A percentile compares a stretch with the other conserved stretches of the same genome.
phyloP scores from a whole-genome alignment of 2,329 filamentous ascomycete species.

The Metarhizium rileyi region DNA sequence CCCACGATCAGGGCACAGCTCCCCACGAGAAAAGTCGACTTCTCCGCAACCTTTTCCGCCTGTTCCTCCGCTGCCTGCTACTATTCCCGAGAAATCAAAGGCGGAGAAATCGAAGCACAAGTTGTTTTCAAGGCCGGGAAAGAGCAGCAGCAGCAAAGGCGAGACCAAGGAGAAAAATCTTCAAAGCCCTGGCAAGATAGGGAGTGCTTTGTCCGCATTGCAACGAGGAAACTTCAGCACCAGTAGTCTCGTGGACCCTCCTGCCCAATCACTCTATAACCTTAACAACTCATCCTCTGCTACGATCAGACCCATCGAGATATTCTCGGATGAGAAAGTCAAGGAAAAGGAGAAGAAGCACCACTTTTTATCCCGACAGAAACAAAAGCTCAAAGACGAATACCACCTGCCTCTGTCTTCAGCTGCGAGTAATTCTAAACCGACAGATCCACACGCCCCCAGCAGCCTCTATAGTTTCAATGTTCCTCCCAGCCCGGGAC shows the following conservation, averaged over 20 bases:
- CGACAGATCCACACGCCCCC: constrained; percentile 64
- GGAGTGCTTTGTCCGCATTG: constrained; percentile 54
- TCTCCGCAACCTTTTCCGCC: constrained; percentile 27
- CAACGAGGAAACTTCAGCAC: constrained; percentile 62
- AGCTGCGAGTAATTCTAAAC: constrained; percentile 65
- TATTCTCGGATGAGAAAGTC: constrained; percentile 39
- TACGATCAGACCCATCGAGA: constrained; percentile 59
- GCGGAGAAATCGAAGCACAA: constrained; percentile 68
- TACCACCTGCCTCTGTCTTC: constrained; percentile 64
- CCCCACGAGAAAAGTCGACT: constrained; percentile 32
- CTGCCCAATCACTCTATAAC: constrained; percentile 56
- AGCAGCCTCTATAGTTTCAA: constrained; percentile 73
- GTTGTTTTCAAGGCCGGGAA: constrained; percentile 69
- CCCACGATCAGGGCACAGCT: constrained; percentile 49
- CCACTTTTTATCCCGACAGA: constrained; percentile 69
- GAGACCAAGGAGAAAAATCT: constrained; percentile 57
- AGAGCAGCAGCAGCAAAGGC: constrained; percentile 56
- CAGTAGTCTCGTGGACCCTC: constrained; percentile 56
- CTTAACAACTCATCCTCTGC: constrained; percentile 68
- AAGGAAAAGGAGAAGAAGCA: constrained; percentile 60
- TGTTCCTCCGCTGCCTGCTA: constrained; percentile 27
- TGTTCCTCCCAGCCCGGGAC: constrained; percentile 60
- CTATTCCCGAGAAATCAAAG: constrained; percentile 44
- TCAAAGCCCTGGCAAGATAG: constrained; percentile 64
- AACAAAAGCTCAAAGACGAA: constrained; percentile 70